Conservation (phyloP, 371 early-diverging fungal species). For the Aphelidium insulamus region DNA sequence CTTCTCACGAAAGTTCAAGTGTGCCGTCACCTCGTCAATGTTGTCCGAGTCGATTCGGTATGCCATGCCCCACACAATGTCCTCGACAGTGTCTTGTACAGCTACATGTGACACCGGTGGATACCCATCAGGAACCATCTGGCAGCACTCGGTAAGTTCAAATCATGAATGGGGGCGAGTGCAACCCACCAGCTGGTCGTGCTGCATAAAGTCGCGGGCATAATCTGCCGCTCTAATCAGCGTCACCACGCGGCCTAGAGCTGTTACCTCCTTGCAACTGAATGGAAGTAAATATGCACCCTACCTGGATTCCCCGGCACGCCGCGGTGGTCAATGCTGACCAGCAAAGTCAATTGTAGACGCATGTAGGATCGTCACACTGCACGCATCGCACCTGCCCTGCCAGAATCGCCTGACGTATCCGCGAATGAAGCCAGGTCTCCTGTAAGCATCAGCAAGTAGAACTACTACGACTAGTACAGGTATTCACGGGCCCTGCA, state of each 20-base stretch:
- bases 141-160: background rate
- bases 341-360: constrained; percentile 8
- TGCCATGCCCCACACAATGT: constrained; percentile 64
- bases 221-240: constrained; percentile 44
- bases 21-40: constrained; percentile 34
- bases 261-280: too few relatives aligned
- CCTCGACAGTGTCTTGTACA: constrained; percentile 16
- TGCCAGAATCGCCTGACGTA: constrained; percentile 77
- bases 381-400: constrained; percentile 7
- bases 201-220: constrained; percentile 4
- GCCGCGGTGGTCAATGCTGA: constrained; percentile 77
- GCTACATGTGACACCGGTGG: background rate
- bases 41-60: constrained; percentile 46
- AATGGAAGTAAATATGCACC: too few relatives aligned
- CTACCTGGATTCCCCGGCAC: constrained; percentile 54
- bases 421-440: constrained; percentile 49
- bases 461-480: background rate
- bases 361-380: background rate
- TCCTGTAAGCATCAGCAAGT: constrained; percentile 12
- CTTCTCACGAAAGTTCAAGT: constrained; percentile 75
- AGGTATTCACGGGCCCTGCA: constrained; percentile 14
- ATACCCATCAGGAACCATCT: background rate
- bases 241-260: constrained; percentile 79
- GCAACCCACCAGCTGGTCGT: background rate
- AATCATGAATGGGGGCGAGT: background rate